phyloP scores from a whole-genome alignment of 306 rosid genomes.

The Lithocarpus polystachyus region DNA sequence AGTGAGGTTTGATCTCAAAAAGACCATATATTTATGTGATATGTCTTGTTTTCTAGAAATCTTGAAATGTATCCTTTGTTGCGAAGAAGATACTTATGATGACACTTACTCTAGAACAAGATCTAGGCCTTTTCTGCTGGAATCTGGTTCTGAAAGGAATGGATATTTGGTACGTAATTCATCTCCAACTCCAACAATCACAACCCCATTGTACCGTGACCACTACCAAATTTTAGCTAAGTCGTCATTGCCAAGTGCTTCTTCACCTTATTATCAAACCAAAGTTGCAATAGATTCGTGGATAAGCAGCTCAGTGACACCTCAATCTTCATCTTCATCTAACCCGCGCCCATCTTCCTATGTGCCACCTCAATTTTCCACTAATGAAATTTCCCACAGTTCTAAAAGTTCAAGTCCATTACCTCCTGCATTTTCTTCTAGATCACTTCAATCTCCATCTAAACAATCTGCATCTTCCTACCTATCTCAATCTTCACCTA shows the following conservation, averaged over 20 bases:
- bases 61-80: slow-evolving; percentile 14
- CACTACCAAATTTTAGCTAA: neutral
- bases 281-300: neutral
- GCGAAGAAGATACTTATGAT: neutral
- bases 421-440: neutral
- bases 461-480: neutral
- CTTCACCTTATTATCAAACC: neutral
- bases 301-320: neutral
- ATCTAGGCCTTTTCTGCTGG: neutral
- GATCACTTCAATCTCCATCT: neutral
- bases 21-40: too few relatives aligned
- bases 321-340: too few relatives aligned
- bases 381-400: neutral
- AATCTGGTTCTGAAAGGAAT: neutral
- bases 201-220: too few relatives aligned
- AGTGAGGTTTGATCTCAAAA: too few relatives aligned
- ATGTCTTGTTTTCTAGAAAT: too few relatives aligned
- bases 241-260: neutral
- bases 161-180: too few relatives aligned
- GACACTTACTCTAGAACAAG: neutral
- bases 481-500: too few relatives aligned
- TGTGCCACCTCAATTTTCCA: too few relatives aligned
- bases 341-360: too few relatives aligned
- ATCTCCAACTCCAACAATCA: too few relatives aligned
- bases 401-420: neutral